Conservation (phyloP, 1,284 basidiomycete genomes). For the Trametes versicolor region DNA sequence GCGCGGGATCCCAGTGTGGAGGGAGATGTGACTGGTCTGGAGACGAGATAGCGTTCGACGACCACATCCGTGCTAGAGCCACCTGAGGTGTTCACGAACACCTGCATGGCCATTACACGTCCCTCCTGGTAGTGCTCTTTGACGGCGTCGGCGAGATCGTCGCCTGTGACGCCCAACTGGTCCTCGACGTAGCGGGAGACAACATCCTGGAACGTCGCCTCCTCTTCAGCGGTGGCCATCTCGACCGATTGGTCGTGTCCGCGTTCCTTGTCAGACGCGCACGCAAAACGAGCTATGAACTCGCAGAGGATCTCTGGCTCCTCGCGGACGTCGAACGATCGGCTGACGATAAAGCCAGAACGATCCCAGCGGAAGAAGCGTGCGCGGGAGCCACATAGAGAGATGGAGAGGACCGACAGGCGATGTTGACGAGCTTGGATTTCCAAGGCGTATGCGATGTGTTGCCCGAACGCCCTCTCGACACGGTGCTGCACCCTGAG, state of each 20-base stretch:
- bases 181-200: neutral
- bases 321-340: constrained; percentile 20
- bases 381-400: constrained; percentile 14
- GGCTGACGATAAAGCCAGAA: constrained; percentile 14
- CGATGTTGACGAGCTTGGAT: constrained; percentile 23
- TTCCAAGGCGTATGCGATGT: constrained; percentile 9
- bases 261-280: neutral
- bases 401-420: constrained; percentile 7
- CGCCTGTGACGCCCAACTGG: constrained; percentile 16
- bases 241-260: constrained; percentile 17
- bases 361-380: constrained; percentile 26
- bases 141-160: constrained; percentile 7
- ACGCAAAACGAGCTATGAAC: constrained; percentile 19
- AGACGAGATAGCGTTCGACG: constrained; percentile 10
- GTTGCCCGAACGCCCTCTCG: constrained; percentile 1
- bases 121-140: constrained; percentile 8
- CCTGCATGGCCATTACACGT: neutral
- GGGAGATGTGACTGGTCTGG: constrained; percentile 13
- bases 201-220: constrained; percentile 6
- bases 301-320: constrained; percentile 11
- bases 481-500: neutral
- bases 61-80: neutral
- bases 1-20: neutral
- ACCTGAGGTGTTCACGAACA: neutral
- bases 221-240: constrained; percentile 12